These are phyloP conservation scores for Dianthus caryophyllus DNA, from an alignment of 148 eudicot genomes.

Conservation along the genomic window DNA sequence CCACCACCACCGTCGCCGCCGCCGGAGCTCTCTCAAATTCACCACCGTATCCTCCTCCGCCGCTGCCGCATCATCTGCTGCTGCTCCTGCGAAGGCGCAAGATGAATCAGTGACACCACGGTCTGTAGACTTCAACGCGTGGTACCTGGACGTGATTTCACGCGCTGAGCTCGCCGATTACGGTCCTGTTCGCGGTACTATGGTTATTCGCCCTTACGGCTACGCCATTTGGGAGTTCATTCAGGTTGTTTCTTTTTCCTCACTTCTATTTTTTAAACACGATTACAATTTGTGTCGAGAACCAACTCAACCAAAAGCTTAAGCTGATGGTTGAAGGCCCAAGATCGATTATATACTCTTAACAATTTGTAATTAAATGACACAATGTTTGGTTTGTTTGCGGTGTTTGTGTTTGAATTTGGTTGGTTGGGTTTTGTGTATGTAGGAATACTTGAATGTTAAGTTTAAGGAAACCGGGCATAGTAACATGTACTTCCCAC, in stretches of 20 bases:
- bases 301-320: too few relatives aligned
- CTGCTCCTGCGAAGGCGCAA: slow-evolving; percentile 33
- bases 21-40: not conserved
- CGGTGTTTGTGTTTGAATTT: not conserved
- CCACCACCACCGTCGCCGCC: not conserved
- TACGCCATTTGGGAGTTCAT: slow-evolving; percentile 98
- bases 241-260: slow-evolving; percentile 50
- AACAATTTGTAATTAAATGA: too few relatives aligned
- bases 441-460: slow-evolving; percentile 79
- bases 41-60: not conserved
- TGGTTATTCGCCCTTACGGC: slow-evolving; percentile 97
- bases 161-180: slow-evolving; percentile 91
- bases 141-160: slow-evolving; percentile 87
- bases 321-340: too few relatives aligned
- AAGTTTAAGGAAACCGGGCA: slow-evolving; percentile 98
- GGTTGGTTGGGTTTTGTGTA: slow-evolving; percentile 7
- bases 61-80: slow-evolving; percentile 22
- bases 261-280: too few relatives aligned
- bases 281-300: too few relatives aligned
- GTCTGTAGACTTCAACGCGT: slow-evolving; percentile 82
- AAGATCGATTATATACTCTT: too few relatives aligned
- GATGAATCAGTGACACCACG: slow-evolving; percentile 70
- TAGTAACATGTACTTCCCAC: slow-evolving; percentile 97
- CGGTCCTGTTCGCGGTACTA: slow-evolving; percentile 96
- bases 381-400: slow-evolving; percentile 1